phyloP scores from a whole-genome alignment of 257 asterid genomes.

The Nicotiana benthamiana region DNA sequence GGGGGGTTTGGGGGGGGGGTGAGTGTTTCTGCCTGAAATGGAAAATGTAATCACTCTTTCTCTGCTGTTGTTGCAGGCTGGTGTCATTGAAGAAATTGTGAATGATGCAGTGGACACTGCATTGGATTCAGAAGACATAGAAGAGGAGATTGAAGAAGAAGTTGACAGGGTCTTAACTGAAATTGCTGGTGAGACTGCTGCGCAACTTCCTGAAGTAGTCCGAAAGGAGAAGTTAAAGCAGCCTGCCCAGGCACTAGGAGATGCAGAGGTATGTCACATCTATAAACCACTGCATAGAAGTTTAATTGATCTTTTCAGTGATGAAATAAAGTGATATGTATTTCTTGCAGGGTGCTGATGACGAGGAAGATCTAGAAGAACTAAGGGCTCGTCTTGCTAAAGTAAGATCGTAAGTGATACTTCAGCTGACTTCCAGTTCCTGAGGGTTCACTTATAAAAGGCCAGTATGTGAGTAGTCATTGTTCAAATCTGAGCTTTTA shows the following conservation, averaged over 20 bases:
- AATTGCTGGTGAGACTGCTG: slow-evolving; percentile 95
- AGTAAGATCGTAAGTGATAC: slow-evolving; percentile 57
- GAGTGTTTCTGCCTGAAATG: neutral
- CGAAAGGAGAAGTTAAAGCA: slow-evolving; percentile 80
- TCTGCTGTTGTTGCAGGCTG: slow-evolving; percentile 48
- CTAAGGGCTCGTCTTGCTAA: slow-evolving; percentile 89
- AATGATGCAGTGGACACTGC: slow-evolving; percentile 77
- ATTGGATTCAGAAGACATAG: slow-evolving; percentile 92
- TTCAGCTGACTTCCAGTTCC: neutral
- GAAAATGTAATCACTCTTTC: neutral
- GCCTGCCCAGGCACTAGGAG: slow-evolving; percentile 52
- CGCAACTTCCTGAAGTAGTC: slow-evolving; percentile 83
- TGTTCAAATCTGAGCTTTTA: neutral
- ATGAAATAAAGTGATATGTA: neutral
- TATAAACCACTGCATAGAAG: neutral
- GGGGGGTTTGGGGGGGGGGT: neutral
- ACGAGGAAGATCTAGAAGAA: slow-evolving; percentile 91
- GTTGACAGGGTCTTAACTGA: slow-evolving; percentile 80
- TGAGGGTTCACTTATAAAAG: neutral
- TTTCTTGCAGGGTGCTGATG: slow-evolving; percentile 55
- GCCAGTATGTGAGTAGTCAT: neutral
- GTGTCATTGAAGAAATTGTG: slow-evolving; percentile 84
- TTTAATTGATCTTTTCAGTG: neutral
- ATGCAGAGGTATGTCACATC: slow-evolving; percentile 42
- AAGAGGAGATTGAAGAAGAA: slow-evolving; percentile 96